These are phyloP conservation scores for Parafenestella ontariensis DNA, from an alignment of 2,329 filamentous ascomycete species.

Conservation along the genomic window DNA sequence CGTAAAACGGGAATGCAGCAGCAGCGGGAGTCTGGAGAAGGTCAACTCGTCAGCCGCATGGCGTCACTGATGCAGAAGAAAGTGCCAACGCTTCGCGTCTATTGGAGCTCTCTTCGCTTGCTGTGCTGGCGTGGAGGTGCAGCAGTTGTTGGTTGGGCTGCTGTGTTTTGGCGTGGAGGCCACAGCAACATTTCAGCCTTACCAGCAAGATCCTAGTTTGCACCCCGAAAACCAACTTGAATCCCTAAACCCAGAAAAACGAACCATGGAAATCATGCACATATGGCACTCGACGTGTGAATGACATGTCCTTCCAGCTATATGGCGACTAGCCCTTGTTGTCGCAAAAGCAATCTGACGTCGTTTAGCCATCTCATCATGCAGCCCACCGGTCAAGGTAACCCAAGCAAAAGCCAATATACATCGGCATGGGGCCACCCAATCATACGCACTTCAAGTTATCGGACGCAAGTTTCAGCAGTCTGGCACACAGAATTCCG, in stretches of 20 bases:
- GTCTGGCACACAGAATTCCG: not conserved
- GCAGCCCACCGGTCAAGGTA: conserved; percentile 18
- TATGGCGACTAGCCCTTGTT: not conserved
- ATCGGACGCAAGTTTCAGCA: not conserved
- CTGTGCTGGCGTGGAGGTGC: conserved; percentile 22
- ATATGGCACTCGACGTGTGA: not conserved
- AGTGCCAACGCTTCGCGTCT: conserved; percentile 12
- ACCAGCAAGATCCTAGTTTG: conserved; percentile 14
- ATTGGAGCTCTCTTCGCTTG: conserved; percentile 24
- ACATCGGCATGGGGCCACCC: conserved; percentile 1
- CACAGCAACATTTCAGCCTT: conserved; percentile 17
- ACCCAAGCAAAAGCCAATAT: conserved; percentile 9
- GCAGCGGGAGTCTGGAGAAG: conserved; percentile 12
- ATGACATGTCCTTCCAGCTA: not conserved
- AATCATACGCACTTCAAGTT: not conserved
- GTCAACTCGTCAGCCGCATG: conserved; percentile 30
- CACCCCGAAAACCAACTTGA: not conserved
- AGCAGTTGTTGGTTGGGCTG: conserved; percentile 26
- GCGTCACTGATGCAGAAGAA: conserved; percentile 22
- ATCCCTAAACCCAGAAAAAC: not conserved
- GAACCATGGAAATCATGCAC: not conserved
- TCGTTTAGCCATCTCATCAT: conserved; percentile 16
- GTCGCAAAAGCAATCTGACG: conserved; percentile 15
- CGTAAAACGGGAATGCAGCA: conserved; percentile 5
- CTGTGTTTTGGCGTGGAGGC: conserved; percentile 23